Conservation (phyloP, 768 basidiomycete genomes). For the Xerocomellus chrysenteron region DNA sequence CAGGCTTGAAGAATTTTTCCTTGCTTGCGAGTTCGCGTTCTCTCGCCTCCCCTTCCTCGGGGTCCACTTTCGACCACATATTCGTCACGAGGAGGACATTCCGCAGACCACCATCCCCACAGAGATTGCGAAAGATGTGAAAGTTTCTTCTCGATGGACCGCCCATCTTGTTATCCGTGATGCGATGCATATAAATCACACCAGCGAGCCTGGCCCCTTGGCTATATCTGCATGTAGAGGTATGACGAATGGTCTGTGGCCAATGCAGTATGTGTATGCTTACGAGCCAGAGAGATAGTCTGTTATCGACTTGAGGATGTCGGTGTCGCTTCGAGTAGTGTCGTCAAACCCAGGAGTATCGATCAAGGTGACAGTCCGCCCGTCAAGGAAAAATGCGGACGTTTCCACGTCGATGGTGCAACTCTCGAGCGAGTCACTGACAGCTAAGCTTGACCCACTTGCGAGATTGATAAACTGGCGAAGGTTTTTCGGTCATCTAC, state of each 20-base stretch:
- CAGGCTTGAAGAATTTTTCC: constrained; percentile 51
- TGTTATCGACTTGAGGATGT: constrained; percentile 46
- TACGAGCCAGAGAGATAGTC: constrained; percentile 29
- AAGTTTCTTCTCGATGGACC: constrained; percentile 52
- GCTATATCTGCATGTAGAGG: constrained; percentile 23
- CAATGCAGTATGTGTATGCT: constrained; percentile 3
- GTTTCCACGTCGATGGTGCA: constrained; percentile 30
- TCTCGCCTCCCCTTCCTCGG: constrained; percentile 36
- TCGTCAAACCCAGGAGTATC: constrained; percentile 67
- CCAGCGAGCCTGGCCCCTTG: constrained; percentile 33
- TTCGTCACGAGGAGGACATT: constrained; percentile 53
- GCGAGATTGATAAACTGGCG: constrained; percentile 22
- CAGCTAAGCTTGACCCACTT: constrained; percentile 17
- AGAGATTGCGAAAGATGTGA: constrained; percentile 49
- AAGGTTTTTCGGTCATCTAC: not conserved
- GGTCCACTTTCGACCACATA: constrained; percentile 48
- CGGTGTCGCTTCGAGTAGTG: constrained; percentile 44
- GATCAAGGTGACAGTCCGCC: constrained; percentile 43
- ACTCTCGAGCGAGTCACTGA: constrained; percentile 27
- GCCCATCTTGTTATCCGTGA: constrained; percentile 48
- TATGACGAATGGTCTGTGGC: not conserved
- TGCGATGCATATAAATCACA: constrained; percentile 53
- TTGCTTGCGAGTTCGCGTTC: constrained; percentile 44
- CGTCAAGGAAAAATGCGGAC: constrained; percentile 43
- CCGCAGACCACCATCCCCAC: constrained; percentile 45